Evolutionary conservation across 768 basidiomycete species (phyloP).

Genomic region (Leccinum truebloodii): DNA sequence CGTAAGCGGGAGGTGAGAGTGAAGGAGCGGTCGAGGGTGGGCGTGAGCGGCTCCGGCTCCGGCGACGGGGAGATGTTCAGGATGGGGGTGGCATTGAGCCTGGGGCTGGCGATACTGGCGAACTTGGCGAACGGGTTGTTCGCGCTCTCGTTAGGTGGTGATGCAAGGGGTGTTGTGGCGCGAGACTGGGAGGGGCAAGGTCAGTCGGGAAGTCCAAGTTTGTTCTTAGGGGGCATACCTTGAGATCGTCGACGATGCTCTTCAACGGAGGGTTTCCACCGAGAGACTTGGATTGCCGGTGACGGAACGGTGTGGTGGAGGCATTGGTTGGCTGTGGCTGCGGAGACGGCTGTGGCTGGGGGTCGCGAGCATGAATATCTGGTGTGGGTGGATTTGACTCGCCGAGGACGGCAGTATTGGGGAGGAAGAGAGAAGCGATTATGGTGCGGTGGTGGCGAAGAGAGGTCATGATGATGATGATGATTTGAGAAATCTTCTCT

Average conservation of each 20-base stretch:
- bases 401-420: slow-evolving; percentile 66
- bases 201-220: neutral
- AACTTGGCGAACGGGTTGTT: slow-evolving; percentile 66
- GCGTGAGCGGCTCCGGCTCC: neutral
- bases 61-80: neutral
- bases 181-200: slow-evolving; percentile 33
- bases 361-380: slow-evolving; percentile 30
- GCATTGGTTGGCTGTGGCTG: neutral
- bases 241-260: slow-evolving; percentile 82
- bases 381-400: slow-evolving; percentile 55
- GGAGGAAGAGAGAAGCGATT: slow-evolving; percentile 85
- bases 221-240: slow-evolving; percentile 38
- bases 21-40: slow-evolving; percentile 29
- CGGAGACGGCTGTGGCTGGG: slow-evolving; percentile 10
- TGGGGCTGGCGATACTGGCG: slow-evolving; percentile 36
- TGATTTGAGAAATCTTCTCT: too few relatives aligned
- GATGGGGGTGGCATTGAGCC: slow-evolving; percentile 13
- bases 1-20: slow-evolving; percentile 32
- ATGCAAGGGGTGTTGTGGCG: slow-evolving; percentile 41
- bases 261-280: slow-evolving; percentile 41
- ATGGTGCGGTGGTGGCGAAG: slow-evolving; percentile 73
- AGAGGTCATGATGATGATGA: slow-evolving; percentile 52
- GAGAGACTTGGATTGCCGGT: slow-evolving; percentile 21
- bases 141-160: slow-evolving; percentile 45
- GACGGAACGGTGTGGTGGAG: slow-evolving; percentile 16